Evolutionary conservation across 2,329 filamentous ascomycete species (phyloP), one percentile per base, ranked within the genome.

Genomic region (Aureobasidium pullulans): DNA sequence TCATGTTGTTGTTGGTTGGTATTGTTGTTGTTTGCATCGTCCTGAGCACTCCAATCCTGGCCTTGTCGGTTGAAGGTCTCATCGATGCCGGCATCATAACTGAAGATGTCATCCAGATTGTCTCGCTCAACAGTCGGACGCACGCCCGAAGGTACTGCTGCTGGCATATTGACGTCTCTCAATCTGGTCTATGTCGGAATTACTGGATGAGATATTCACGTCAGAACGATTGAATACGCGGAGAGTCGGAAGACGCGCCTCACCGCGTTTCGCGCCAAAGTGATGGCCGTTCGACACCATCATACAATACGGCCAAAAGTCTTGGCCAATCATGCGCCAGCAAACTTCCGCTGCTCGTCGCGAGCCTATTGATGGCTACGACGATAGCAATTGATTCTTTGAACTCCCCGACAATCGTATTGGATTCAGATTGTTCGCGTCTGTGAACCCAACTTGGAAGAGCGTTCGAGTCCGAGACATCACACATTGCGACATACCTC

Each of bases 91-190:
- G 85, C 77, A 65, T 90, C 86, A 69, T 93, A 93, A 66, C 92
- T 84, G 66, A 94, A 87, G 9, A 96, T 78, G 53, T 86, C 85
- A 62, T 88, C 84, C 31, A 85, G 74, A 28, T 82, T 79, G 57
- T 81, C 77, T 3, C 74, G 61, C 19, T 56, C 62, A 5, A 61
- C 60, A 37, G 61, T 59, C 61, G 60, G 36, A 47, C 57, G 57
- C 4, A 54, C 60, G 47, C 64, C 62, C 36, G 64, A 62, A n/a
- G 64, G 59, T 52, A 66, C 61, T 53, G 68, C 68, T 36, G 67
- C 65, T 44, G 68, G 63, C 70, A 72, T 72, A 19, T 29, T 19
- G 2, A 10, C 11, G 3, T 40, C 8, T 39, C 7, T 46, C 16
- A 11, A 13, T n/a, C 48, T 40, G 34, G 19, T 39, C 7, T 29